A percentile compares a stretch with the other conserved stretches of the same genome.
phyloP scores from a whole-genome alignment of 352 stramenopile genomes.

The Phytophthora quininea region DNA sequence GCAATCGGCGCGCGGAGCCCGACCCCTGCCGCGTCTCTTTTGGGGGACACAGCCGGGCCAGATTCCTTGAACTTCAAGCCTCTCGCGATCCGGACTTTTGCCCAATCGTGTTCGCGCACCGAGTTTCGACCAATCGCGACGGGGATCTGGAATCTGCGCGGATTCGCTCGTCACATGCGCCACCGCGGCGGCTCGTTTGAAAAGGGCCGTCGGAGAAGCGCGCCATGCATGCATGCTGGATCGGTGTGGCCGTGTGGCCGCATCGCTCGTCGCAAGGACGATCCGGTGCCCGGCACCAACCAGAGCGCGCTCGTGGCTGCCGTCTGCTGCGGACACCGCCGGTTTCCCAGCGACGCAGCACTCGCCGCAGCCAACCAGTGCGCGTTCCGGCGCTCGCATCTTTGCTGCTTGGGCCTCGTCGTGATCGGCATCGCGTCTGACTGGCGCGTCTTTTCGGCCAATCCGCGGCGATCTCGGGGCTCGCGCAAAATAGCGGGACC shows the following conservation, averaged over 20 bases:
- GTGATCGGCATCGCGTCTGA: not conserved
- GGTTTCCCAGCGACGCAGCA: not conserved
- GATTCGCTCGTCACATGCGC: not conserved
- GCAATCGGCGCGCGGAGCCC: too few species aligned
- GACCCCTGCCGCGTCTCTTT: not conserved
- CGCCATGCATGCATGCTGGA: too few species aligned
- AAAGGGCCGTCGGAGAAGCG: not conserved
- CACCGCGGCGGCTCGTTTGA: not conserved
- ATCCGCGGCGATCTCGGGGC: not conserved
- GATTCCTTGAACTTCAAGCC: not conserved
- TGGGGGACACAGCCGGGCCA: not conserved
- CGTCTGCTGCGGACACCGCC: not conserved
- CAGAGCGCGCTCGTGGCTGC: too few species aligned
- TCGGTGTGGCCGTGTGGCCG: too few species aligned
- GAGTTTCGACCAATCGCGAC: not conserved
- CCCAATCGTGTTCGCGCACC: not conserved
- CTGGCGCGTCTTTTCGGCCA: not conserved
- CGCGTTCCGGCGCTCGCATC: not conserved
- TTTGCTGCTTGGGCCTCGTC: not conserved
- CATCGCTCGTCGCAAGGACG: too few species aligned
- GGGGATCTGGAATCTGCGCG: not conserved
- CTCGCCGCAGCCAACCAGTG: not conserved
- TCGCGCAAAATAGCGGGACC: not conserved
- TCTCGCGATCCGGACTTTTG: too few species aligned
- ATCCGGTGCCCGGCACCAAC: too few species aligned